These are phyloP conservation scores for Ogataea glucozyma DNA, from an alignment of 805 yeast genomes.

Conservation along the genomic window DNA sequence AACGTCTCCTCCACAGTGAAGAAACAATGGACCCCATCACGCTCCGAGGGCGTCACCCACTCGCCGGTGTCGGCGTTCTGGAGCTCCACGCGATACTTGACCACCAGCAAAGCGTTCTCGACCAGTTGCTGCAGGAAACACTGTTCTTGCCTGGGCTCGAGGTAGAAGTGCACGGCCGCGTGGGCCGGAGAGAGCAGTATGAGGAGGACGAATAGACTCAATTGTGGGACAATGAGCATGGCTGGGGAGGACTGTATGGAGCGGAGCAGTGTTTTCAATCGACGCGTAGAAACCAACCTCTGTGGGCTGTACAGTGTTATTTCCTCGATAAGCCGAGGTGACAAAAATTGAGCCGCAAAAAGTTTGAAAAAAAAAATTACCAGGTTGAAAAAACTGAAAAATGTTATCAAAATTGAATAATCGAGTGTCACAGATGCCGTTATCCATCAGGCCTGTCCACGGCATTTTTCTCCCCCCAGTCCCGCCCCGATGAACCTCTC, in stretches of 20 bases:
- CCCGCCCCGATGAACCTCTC: constrained; percentile 65
- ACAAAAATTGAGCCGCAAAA: too few species aligned
- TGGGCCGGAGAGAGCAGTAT: not conserved
- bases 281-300: too few species aligned
- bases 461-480: not conserved
- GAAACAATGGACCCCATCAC: constrained; percentile 18
- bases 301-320: too few species aligned
- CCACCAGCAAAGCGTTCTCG: constrained; percentile 49
- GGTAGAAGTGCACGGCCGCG: constrained; percentile 46
- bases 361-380: too few species aligned
- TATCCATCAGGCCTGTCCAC: too few species aligned
- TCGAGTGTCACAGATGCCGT: not conserved
- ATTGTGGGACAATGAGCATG: too few species aligned
- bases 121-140: constrained; percentile 60
- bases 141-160: constrained; percentile 50
- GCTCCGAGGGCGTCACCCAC: constrained; percentile 4
- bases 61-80: constrained; percentile 14
- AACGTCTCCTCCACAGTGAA: constrained; percentile 58
- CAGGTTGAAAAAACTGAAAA: too few species aligned
- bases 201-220: too few species aligned
- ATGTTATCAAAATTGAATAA: too few species aligned
- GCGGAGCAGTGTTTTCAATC: too few species aligned
- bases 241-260: too few species aligned
- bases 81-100: constrained; percentile 50
- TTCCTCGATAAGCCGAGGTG: too few species aligned